Base-by-base conservation (phyloP, 2,329 filamentous ascomycete genomes). In the Metarhizium anisopliae region DNA sequence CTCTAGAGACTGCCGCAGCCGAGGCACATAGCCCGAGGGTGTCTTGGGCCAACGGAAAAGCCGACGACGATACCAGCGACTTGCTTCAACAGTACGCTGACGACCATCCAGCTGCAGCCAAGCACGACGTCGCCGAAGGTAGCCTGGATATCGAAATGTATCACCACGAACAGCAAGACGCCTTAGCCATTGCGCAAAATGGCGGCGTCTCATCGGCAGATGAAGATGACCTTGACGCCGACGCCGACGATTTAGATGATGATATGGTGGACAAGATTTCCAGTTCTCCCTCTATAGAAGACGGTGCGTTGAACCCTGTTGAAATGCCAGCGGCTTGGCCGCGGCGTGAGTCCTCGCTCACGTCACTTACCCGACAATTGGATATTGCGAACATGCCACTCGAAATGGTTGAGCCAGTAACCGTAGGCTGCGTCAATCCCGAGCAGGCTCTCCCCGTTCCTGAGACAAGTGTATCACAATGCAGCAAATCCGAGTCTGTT, bases 241-340 rank as follows among this genome's bases (percentile, higher is more conserved):
- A 83, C 51, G 59, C 55, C 52, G 88, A 89, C 63, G 82, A 89
- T 64, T 75, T 91, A 70, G 91, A 95, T 67, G 79, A 96, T 72
- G 93, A 97, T 72, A 85, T 96, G 85, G 90, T 95, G 88, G 94
- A 97, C 77, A 94, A 94, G 73, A 96, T 99, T 62, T 97, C 93
- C 66, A 97, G 92, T 73, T 97, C 93, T 66, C 94, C 94, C 68
- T 97, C 93, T 65, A 99, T 99, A 73, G 91, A 95, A 79, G 93
- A 97, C 87, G 93, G 93, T 99, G 85, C 81, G 91, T 94, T 77
- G 75, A 73, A 72, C 74, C 68, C 67, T 52, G 61, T 64, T 62
- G 58, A 63, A 59, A 66, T 71, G 62, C 67, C 69, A 53, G 66
- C 59, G 61, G 65, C 65, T 59, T 75, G 73, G 75, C 76, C 75